Evolutionary conservation across 805 yeast genomes (phyloP), one percentile per base, ranked within the genome.

Genomic region (Scheffersomyces ergatensis): DNA sequence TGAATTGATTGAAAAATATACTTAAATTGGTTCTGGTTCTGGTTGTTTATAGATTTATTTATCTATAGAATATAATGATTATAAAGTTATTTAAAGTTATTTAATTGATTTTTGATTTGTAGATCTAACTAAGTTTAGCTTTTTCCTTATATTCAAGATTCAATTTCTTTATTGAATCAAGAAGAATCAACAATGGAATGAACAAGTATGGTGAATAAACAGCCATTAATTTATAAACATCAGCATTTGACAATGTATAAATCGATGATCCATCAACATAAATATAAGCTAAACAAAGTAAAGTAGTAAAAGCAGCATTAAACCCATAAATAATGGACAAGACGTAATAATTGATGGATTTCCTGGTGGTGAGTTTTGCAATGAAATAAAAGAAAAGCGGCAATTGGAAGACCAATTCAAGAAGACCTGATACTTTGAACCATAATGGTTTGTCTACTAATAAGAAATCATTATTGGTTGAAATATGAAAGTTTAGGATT

Each of bases 251-350:
- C 36, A 82, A 57, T 0, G 77, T 78, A 27, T 65, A 47, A 4
- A 34, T 39, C 9, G 66, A 69, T n/a, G n/a, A n/a, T 4, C 18
- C 32, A 4, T 65, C 52, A 1, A 50, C 23, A 15, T 51, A 50
- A 13, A 82, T 72, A 50, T 77, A 74, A n/a, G 72, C 56, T 47
- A 85, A 62, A 57, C 97, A 92, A 18, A 82, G 77, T 27, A 82
- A 59, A 0, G 97, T 89, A 4, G 97, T 89, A 38, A 85, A 66
- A 3, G 83, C 67, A 0, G 97, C 98, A 54, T 88, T 89, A 51
- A 85, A 75, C 3, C 92, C 96, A 60, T 93, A 92, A 5, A 82
- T 53, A 12, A 78, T 63, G 48, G 83, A 59, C 55, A 69, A 71
- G 18, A 58, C 47, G 38, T 54, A 43, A 46, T 33, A 39, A 14